Percentiles rank a stretch among this genome's conserved stretches.
Evolutionary conservation across 2,329 filamentous ascomycete species (phyloP).

Genomic region (Calonectria ilicicola): DNA sequence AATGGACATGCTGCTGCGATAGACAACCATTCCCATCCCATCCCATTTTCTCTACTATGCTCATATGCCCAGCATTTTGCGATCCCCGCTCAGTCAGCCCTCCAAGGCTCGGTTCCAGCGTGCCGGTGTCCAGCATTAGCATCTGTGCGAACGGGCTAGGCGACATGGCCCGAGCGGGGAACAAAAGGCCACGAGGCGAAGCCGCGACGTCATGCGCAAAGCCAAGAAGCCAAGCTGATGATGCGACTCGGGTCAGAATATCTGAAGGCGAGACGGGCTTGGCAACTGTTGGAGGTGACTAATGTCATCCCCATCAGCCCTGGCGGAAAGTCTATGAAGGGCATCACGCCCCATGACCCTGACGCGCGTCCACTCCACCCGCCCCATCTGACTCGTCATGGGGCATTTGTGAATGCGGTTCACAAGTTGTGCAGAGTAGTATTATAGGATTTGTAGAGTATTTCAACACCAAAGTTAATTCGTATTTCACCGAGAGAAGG

Average conservation of each 20-base stretch:
- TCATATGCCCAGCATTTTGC: too few relatives aligned
- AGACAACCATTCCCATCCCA: too few relatives aligned
- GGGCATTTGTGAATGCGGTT: too few relatives aligned
- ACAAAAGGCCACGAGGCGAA: background rate
- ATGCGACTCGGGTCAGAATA: background rate
- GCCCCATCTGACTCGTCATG: background rate
- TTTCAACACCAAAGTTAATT: too few relatives aligned
- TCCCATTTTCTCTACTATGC: too few relatives aligned
- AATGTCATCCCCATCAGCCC: background rate
- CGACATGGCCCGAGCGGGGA: background rate
- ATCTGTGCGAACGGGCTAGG: background rate
- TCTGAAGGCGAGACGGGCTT: background rate
- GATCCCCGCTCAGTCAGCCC: too few relatives aligned
- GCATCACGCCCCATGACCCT: background rate
- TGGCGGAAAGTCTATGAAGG: background rate
- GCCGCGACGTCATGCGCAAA: background rate
- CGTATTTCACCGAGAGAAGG: too few relatives aligned
- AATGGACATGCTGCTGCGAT: too few relatives aligned
- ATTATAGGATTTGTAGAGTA: too few relatives aligned
- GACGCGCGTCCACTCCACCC: background rate
- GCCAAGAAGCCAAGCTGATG: background rate
- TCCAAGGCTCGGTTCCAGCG: conserved; percentile 1
- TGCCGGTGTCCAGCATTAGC: background rate
- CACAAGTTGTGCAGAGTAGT: too few relatives aligned
- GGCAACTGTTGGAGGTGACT: too few relatives aligned